Percentiles rank a stretch among this genome's conserved stretches.
Conservation (phyloP, 192 early-diverging fungal species). For the Coemansia aciculifera region DNA sequence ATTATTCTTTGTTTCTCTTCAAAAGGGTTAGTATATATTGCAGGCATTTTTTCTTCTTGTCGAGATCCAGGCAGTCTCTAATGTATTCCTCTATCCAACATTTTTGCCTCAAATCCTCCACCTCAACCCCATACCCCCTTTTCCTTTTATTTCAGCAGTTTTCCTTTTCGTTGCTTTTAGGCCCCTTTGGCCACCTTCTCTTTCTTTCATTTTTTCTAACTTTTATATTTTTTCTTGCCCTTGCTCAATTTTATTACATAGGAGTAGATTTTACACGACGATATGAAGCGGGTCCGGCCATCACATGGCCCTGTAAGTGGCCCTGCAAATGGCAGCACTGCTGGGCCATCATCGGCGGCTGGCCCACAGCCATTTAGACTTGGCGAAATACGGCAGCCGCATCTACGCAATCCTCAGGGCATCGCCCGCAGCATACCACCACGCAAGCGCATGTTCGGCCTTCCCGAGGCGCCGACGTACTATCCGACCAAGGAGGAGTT, state of each 20-base stretch:
- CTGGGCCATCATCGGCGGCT: not conserved
- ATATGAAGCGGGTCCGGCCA: constrained; percentile 48
- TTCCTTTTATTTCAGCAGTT: not conserved
- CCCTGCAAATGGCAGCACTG: constrained; percentile 6
- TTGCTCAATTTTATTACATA: not conserved
- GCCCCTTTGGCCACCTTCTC: not conserved
- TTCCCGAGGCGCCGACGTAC: constrained; percentile 74
- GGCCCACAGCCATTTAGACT: constrained; percentile 35
- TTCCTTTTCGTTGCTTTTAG: not conserved
- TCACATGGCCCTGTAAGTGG: constrained; percentile 24
- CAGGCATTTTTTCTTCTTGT: not conserved
- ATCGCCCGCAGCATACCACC: constrained; percentile 23
- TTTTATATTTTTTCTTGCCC: not conserved
- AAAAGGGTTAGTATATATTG: not conserved
- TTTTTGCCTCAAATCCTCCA: not conserved
- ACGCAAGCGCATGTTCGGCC: constrained; percentile 64
- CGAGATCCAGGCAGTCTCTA: not conserved
- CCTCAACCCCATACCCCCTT: not conserved
- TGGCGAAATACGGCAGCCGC: constrained; percentile 25
- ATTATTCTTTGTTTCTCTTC: not conserved
- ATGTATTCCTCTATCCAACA: not conserved
- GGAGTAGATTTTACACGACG: not conserved
- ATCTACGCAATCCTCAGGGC: constrained; percentile 30
- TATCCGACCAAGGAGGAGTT: constrained; percentile 83
- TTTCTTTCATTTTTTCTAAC: not conserved